Evolutionary conservation across 1,139 yeast genomes (phyloP).

Genomic region (Pichia sp.): DNA sequence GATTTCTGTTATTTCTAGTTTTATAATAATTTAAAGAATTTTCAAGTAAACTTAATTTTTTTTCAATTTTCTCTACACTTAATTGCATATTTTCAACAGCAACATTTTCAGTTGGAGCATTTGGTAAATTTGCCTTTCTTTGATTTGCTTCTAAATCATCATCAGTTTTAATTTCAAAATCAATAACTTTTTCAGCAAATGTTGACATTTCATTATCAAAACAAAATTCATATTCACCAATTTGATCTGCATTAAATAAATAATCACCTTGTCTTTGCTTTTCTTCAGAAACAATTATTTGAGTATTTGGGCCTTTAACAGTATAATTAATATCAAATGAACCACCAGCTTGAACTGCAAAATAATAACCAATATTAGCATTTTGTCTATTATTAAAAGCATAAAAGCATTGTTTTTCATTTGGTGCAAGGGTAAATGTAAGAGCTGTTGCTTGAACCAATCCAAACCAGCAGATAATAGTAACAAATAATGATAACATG

Average conservation of each 20-base stretch:
- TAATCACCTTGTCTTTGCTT: slow-evolving; percentile 85
- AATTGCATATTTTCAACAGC: slow-evolving; percentile 57
- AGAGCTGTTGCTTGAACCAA: slow-evolving; percentile 40
- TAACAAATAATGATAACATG: neutral
- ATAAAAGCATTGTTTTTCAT: slow-evolving; percentile 72
- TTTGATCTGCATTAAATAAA: slow-evolving; percentile 56
- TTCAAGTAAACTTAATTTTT: slow-evolving; percentile 57
- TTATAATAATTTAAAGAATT: slow-evolving; percentile 75
- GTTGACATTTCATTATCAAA: slow-evolving; percentile 84
- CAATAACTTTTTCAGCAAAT: slow-evolving; percentile 81
- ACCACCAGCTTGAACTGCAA: slow-evolving; percentile 91
- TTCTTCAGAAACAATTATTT: slow-evolving; percentile 49
- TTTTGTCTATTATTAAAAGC: slow-evolving; percentile 60
- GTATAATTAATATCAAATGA: slow-evolving; percentile 78
- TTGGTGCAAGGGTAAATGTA: slow-evolving; percentile 74
- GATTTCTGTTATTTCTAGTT: slow-evolving; percentile 89
- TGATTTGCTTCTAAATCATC: slow-evolving; percentile 33
- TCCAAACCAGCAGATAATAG: slow-evolving; percentile 1
- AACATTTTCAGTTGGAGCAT: slow-evolving; percentile 49
- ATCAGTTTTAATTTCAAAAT: slow-evolving; percentile 70
- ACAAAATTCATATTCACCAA: slow-evolving; percentile 92
- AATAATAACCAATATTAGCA: slow-evolving; percentile 70
- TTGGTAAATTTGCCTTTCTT: slow-evolving; percentile 63
- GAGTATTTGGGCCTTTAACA: slow-evolving; percentile 63
- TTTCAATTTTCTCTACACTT: slow-evolving; percentile 58